phyloP scores from a whole-genome alignment of 257 asterid genomes.

The Thymus mandschuricus region DNA sequence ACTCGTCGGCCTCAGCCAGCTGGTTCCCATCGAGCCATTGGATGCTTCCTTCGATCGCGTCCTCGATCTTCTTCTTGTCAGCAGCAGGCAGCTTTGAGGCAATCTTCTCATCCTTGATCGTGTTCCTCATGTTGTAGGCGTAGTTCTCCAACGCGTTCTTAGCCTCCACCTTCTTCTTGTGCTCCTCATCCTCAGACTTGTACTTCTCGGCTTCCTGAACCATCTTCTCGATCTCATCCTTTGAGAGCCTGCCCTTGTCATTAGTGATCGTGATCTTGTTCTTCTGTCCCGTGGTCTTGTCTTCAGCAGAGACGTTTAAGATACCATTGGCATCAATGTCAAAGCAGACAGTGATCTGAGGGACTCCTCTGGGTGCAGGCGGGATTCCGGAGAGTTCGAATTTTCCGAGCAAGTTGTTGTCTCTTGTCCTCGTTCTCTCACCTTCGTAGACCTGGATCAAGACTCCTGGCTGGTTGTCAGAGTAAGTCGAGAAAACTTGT shows the following conservation, averaged over 20 bases:
- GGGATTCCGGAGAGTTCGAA: slow-evolving; percentile 88
- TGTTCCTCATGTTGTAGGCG: slow-evolving; percentile 90
- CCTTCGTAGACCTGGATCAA: slow-evolving; percentile 87
- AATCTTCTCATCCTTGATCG: slow-evolving; percentile 76
- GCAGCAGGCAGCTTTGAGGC: slow-evolving; percentile 59
- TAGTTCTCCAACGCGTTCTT: slow-evolving; percentile 82
- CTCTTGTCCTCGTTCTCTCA: slow-evolving; percentile 74
- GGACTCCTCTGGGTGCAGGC: slow-evolving; percentile 85
- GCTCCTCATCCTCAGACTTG: slow-evolving; percentile 86
- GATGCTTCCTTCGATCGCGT: slow-evolving; percentile 61
- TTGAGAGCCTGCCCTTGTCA: slow-evolving; percentile 80
- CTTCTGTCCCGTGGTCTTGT: slow-evolving; percentile 89
- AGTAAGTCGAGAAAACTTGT: slow-evolving; percentile 81
- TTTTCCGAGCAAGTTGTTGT: slow-evolving; percentile 75
- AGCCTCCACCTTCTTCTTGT: slow-evolving; percentile 83
- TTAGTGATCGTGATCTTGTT: slow-evolving; percentile 87
- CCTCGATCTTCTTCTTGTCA: slow-evolving; percentile 76
- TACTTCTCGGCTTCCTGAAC: slow-evolving; percentile 86
- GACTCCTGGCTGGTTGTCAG: slow-evolving; percentile 86
- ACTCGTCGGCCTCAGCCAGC: slow-evolving; percentile 73
- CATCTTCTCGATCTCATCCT: slow-evolving; percentile 88
- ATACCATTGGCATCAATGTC: slow-evolving; percentile 87
- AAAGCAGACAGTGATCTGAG: slow-evolving; percentile 82
- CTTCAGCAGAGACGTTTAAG: slow-evolving; percentile 81
- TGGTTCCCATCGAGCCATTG: slow-evolving; percentile 81